Conservation (phyloP, 2,329 filamentous ascomycete genomes). For the Pestalotiopsis sp. region DNA sequence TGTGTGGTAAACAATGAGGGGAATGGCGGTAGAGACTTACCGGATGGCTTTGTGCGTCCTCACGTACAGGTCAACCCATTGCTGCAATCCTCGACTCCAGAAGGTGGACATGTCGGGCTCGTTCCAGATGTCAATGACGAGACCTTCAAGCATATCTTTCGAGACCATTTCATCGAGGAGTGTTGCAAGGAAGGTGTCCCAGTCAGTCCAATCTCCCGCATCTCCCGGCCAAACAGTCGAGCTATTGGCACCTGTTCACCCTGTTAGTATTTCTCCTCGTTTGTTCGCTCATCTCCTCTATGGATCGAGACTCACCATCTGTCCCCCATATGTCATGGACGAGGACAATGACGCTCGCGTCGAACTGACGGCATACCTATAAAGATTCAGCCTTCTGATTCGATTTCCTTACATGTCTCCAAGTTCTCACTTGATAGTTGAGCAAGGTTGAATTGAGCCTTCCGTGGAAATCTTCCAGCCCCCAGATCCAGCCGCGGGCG, state of each 20-base stretch:
- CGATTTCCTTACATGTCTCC: not conserved
- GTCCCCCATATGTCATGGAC: slow-evolving; percentile 23
- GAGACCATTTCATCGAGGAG: slow-evolving; percentile 29
- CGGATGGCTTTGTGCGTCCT: slow-evolving; percentile 16
- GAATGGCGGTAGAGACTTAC: not conserved
- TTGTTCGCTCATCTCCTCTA: not conserved
- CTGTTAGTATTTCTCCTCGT: not conserved
- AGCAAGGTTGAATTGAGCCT: slow-evolving; percentile 10
- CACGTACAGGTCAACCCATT: slow-evolving; percentile 16
- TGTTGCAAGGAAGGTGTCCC: slow-evolving; percentile 33
- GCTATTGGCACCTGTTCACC: slow-evolving; percentile 17
- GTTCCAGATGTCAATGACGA: slow-evolving; percentile 18
- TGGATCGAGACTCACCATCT: slow-evolving; percentile 19
- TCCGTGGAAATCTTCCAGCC: slow-evolving; percentile 16
- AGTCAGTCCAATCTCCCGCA: slow-evolving; percentile 38
- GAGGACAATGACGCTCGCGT: slow-evolving; percentile 11
- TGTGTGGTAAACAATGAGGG: not conserved
- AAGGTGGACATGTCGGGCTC: not conserved
- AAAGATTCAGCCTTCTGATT: not conserved
- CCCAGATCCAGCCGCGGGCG: slow-evolving; percentile 22
- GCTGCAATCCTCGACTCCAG: slow-evolving; percentile 11
- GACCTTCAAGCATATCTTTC: slow-evolving; percentile 29
- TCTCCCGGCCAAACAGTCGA: slow-evolving; percentile 38
- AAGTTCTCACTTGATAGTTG: slow-evolving; percentile 5
- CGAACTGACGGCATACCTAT: not conserved